These are phyloP conservation scores for Panicum miliaceum DNA, from an alignment of 176 grass and related monocot species.

Conservation along the genomic window DNA sequence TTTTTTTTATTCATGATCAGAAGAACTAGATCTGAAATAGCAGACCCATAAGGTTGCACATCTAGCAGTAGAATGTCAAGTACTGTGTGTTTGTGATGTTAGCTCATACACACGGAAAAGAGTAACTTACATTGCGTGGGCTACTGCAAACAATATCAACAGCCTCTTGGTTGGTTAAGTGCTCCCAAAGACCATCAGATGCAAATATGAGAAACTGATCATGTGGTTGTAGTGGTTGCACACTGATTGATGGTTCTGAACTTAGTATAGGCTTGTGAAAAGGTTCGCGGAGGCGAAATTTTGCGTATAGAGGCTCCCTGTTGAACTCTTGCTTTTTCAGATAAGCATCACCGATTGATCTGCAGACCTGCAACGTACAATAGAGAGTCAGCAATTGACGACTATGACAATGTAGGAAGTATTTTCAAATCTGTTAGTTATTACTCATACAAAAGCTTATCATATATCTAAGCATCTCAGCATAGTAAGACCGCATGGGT, in stretches of 20 bases:
- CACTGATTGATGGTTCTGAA: constrained; percentile 77
- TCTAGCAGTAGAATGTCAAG: not conserved
- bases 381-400: not conserved
- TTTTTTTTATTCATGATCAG: not conserved
- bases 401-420: not conserved
- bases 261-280: constrained; percentile 84
- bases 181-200: constrained; percentile 96
- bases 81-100: not conserved
- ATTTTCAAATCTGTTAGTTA: constrained; percentile 8
- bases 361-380: constrained; percentile 68
- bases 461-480: constrained; percentile 8
- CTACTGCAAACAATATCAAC: constrained; percentile 83
- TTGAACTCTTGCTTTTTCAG: constrained; percentile 90
- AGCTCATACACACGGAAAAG: not conserved
- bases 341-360: constrained; percentile 92
- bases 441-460: constrained; percentile 30
- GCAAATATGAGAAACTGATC: constrained; percentile 95
- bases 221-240: constrained; percentile 71
- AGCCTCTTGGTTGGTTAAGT: constrained; percentile 90
- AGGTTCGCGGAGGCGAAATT: constrained; percentile 81
- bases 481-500: not conserved
- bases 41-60: not conserved
- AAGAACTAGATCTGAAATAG: constrained; percentile 13
- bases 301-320: constrained; percentile 70
- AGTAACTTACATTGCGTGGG: constrained; percentile 65